Percentiles rank a stretch among this genome's conserved stretches.
Evolutionary conservation across 129 eudicot genomes (phyloP).

Genomic region (Silybum marianum): DNA sequence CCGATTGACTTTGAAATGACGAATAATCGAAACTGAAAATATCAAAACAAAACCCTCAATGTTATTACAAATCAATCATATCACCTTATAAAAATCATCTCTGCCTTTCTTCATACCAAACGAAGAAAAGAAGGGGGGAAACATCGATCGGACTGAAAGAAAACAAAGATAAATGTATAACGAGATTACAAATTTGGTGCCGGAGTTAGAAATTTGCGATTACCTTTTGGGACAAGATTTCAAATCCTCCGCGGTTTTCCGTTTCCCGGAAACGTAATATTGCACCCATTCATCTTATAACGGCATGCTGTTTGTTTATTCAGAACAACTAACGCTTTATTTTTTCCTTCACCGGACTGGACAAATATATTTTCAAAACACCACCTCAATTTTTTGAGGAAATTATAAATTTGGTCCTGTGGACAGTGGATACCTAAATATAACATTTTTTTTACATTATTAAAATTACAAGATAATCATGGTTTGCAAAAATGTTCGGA

Average conservation of each 20-base stretch:
- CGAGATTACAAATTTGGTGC: neutral
- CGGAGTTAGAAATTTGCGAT: neutral
- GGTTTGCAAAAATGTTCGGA: no score
- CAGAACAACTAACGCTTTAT: no score
- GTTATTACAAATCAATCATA: conserved; percentile 8
- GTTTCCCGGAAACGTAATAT: neutral
- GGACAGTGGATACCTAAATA: no score
- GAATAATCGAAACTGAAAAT: conserved; percentile 1
- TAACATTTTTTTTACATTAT: no score
- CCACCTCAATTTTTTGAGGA: no score
- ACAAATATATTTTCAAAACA: no score
- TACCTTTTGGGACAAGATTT: neutral
- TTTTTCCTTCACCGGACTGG: no score
- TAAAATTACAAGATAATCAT: no score
- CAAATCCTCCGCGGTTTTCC: neutral
- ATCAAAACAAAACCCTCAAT: neutral
- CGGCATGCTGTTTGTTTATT: no score
- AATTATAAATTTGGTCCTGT: no score
- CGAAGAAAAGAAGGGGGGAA: neutral
- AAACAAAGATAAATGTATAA: neutral
- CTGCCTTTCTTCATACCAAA: neutral
- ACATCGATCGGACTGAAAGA: neutral
- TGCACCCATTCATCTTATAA: neutral
- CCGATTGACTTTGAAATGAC: conserved; percentile 11
- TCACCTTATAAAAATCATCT: neutral